A percentile compares a stretch with the other conserved stretches of the same genome.
Evolutionary conservation across 2,329 filamentous ascomycete species (phyloP).

Genomic region (Botrytis medusae): DNA sequence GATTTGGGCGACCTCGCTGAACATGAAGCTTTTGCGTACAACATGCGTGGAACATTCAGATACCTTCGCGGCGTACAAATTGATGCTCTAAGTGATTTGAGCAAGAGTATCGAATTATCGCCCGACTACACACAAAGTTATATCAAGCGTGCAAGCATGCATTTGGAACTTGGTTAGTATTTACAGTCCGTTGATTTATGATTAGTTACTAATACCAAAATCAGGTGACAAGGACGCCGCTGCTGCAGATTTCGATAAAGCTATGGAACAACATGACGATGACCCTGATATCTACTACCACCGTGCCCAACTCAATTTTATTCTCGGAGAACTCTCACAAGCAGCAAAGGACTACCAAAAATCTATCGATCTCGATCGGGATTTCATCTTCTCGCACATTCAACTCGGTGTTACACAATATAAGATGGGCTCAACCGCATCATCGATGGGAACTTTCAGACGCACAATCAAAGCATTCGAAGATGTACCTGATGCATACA

Average conservation of each 20-base stretch:
- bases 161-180: conserved; percentile 78
- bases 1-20: conserved; percentile 78
- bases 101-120: conserved; percentile 89
- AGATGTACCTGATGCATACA: conserved; percentile 95
- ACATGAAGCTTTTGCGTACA: conserved; percentile 88
- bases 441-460: conserved; percentile 97
- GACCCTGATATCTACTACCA: conserved; percentile 99
- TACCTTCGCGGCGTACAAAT: conserved; percentile 88
- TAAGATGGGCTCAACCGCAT: conserved; percentile 98
- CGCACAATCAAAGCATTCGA: conserved; percentile 98
- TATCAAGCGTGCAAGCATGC: conserved; percentile 98
- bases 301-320: conserved; percentile 96
- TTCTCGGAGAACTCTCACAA: conserved; percentile 87
- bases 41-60: conserved; percentile 93
- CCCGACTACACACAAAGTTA: conserved; percentile 90
- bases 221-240: conserved; percentile 81
- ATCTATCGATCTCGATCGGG: conserved; percentile 92
- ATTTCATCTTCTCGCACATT: conserved; percentile 99
- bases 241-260: conserved; percentile 81
- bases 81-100: conserved; percentile 78
- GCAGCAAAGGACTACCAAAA: conserved; percentile 99
- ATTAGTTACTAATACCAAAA: conserved; percentile 37
- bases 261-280: conserved; percentile 77
- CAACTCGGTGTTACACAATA: conserved; percentile 99
- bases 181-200: background rate